A percentile compares a stretch with the other conserved stretches of the same genome.
phyloP scores from a whole-genome alignment of 495 filamentous ascomycete genomes.

The Rusavskia elegans region DNA sequence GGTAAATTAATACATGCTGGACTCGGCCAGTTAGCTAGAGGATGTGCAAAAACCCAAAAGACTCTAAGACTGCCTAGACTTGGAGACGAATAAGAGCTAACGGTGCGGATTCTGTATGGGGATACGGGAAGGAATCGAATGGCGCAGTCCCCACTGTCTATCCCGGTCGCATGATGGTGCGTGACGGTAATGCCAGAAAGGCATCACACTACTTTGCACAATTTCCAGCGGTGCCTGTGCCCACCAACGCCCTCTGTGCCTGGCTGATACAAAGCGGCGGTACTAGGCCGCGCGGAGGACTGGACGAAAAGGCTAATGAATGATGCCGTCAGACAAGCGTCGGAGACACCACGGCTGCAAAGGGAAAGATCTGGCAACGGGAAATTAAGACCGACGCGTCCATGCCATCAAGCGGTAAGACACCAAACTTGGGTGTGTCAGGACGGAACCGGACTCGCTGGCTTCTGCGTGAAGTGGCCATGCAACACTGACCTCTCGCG shows the following conservation, averaged over 20 bases:
- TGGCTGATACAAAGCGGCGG: constrained; percentile 1
- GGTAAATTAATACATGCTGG: constrained; percentile 12
- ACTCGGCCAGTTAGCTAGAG: neutral
- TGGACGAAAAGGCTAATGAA: neutral
- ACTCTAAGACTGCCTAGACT: neutral
- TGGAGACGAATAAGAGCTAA: neutral
- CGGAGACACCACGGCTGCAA: neutral
- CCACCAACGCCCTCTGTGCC: neutral
- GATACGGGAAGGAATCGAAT: constrained; percentile 14
- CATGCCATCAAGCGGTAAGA: constrained; percentile 1
- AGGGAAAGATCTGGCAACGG: constrained; percentile 1
- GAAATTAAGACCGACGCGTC: constrained; percentile 9
- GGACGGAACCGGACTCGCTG: constrained; percentile 1
- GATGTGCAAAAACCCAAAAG: constrained; percentile 1
- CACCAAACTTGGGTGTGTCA: neutral
- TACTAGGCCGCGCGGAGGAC: neutral
- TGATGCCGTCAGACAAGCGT: neutral
- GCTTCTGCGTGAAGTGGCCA: neutral
- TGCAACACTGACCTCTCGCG: neutral
- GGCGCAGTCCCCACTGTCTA: constrained; percentile 13
- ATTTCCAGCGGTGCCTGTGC: constrained; percentile 12
- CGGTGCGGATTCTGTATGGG: constrained; percentile 6
- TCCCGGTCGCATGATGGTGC: constrained; percentile 10
- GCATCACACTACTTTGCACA: constrained; percentile 8
- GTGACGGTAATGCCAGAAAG: constrained; percentile 1